Base-by-base conservation (phyloP, 345 rosid species). In the Aquilaria sinensis region DNA sequence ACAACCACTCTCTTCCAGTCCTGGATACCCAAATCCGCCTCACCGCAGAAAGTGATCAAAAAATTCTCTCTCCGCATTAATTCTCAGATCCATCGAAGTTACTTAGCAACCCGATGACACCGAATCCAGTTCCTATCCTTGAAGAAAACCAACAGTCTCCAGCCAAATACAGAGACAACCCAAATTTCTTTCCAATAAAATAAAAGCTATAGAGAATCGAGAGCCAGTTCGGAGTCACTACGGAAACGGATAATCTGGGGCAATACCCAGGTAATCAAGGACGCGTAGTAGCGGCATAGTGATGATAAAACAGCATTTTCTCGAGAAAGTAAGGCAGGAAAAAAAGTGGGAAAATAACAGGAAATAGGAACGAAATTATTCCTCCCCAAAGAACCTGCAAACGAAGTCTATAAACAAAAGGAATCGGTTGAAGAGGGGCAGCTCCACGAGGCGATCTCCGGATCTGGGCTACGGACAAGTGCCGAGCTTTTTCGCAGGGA, bases 401-500 rank as follows among this genome's bases (percentile, higher is more conserved):
- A 56, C 14, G 31, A 47, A 67, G 63, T 74, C 56, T 64, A 56
- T 49, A 63, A 53, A 57, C 58, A 56, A 33, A 48, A 57, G 74
- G 56, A 60, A 62, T 53, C 30, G 61, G 43, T 62, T 51, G 77
- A 75, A 71, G 68, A 58, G 55, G 72, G 69, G 58, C 46, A 41
- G 52, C 57, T 60, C 33, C 15, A 33, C 3, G 34, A 6, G 61
- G 23, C n/a, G 65, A 61, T 62, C 56, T 50, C 54, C 62, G 72
- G 85, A 78, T 74, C 81, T 70, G 75, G 70, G 69, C 68, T 61
- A 68, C 65, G 54, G 72, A 69, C 70, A 64, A 16, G 58, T 48
- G 61, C 31, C 31, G 69, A 49, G 61, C 58, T 75, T 74, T 69
- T 57, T 47, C 51, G 66, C 43, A 37, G 65, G 70, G 63, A 79